phyloP scores from a whole-genome alignment of 768 basidiomycete species.

The Amanita pallidorosea region DNA sequence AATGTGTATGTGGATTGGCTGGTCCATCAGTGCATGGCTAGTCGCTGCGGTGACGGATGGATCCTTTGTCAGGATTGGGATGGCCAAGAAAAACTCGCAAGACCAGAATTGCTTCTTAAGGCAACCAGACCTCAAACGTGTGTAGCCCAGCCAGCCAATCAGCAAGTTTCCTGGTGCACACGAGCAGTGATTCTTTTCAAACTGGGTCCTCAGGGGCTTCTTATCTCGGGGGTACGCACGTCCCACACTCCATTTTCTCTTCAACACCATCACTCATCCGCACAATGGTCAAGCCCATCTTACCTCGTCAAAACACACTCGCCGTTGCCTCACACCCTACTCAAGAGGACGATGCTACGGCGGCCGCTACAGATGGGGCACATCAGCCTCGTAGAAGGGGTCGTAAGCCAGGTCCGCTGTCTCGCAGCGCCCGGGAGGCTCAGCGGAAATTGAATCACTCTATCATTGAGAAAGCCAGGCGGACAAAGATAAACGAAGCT shows the following conservation, averaged over 20 bases:
- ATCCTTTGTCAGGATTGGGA: no score
- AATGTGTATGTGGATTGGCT: no score
- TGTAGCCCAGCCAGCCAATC: background rate
- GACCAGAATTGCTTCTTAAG: background rate
- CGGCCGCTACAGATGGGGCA: background rate
- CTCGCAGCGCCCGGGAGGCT: conserved; percentile 71
- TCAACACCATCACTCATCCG: background rate
- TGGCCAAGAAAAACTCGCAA: background rate
- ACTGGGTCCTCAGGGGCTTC: background rate
- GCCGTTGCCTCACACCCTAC: background rate
- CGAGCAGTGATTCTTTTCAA: background rate
- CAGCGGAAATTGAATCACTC: conserved; percentile 91
- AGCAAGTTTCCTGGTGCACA: conserved; percentile 4
- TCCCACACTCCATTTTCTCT: background rate
- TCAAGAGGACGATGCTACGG: background rate
- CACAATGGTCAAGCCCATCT: conserved; percentile 1
- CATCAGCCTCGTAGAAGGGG: conserved; percentile 40
- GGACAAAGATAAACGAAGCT: conserved; percentile 95
- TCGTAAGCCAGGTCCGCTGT: conserved; percentile 62
- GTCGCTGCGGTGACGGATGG: no score
- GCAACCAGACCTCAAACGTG: background rate
- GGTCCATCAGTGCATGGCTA: no score
- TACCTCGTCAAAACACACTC: background rate
- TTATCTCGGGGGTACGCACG: background rate
- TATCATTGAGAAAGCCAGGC: conserved; percentile 85